Conservation (phyloP, 768 basidiomycete species). For the Pleurotus eryngii region DNA sequence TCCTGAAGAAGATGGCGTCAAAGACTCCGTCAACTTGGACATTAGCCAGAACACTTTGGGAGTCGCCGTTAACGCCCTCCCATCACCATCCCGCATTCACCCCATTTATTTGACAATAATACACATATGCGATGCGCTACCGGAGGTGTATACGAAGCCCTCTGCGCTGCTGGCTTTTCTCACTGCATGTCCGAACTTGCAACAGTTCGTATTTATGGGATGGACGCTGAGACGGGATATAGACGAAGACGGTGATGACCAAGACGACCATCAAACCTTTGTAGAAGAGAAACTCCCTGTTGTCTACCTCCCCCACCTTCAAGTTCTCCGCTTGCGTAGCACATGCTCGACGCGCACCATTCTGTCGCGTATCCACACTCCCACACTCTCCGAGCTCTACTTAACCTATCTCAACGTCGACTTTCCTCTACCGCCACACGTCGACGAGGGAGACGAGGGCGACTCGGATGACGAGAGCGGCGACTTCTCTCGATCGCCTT, state of each 20-base stretch:
- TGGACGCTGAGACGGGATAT: slow-evolving; percentile 29
- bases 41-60: slow-evolving; percentile 32
- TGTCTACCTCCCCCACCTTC: slow-evolving; percentile 55
- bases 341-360: slow-evolving; percentile 64
- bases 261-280: slow-evolving; percentile 31
- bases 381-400: slow-evolving; percentile 55
- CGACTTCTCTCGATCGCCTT: slow-evolving; percentile 76
- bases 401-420: slow-evolving; percentile 70
- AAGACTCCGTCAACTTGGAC: slow-evolving; percentile 28
- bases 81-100: slow-evolving; percentile 36
- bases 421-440: slow-evolving; percentile 30
- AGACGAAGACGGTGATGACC: too few relatives aligned
- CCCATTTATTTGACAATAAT: slow-evolving; percentile 57
- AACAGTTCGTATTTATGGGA: slow-evolving; percentile 56
- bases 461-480: slow-evolving; percentile 73
- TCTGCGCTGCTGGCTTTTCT: slow-evolving; percentile 58
- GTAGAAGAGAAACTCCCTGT: slow-evolving; percentile 29
- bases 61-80: slow-evolving; percentile 47
- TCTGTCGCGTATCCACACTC: slow-evolving; percentile 61
- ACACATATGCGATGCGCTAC: slow-evolving; percentile 48
- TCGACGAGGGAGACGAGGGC: slow-evolving; percentile 46
- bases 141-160: slow-evolving; percentile 38
- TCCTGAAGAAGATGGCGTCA: slow-evolving; percentile 30
- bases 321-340: slow-evolving; percentile 50
- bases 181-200: slow-evolving; percentile 55